Conservation (phyloP, 176 grass and related monocot genomes). For the Ampelocalamus luodianensis region DNA sequence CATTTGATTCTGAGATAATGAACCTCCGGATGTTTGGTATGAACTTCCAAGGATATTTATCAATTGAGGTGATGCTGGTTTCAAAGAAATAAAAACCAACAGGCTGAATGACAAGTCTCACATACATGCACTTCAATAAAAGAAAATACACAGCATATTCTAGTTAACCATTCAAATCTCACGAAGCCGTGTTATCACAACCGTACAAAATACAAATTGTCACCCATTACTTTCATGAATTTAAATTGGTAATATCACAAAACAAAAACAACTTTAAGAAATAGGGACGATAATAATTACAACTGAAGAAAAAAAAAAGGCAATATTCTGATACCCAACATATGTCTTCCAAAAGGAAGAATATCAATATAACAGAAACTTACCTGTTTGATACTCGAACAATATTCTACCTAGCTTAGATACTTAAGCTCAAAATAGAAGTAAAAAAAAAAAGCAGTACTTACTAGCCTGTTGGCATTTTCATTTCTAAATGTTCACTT, state of each 20-base stretch:
- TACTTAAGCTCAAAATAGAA: conserved; percentile 7
- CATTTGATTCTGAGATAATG: conserved; percentile 70
- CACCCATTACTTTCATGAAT: conserved; percentile 11
- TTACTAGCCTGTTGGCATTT: not conserved
- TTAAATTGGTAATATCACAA: conserved; percentile 11
- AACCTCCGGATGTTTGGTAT: conserved; percentile 67
- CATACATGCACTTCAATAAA: conserved; percentile 10
- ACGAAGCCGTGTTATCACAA: not conserved
- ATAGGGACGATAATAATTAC: not conserved
- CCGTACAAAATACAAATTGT: conserved; percentile 31
- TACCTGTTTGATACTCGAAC: not conserved
- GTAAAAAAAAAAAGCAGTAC: not conserved
- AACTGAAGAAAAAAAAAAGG: not conserved
- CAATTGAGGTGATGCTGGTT: conserved; percentile 63
- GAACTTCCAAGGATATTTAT: conserved; percentile 88
- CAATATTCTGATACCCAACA: not conserved
- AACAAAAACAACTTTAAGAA: not conserved
- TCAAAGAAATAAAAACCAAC: conserved; percentile 17
- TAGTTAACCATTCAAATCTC: conserved; percentile 17
- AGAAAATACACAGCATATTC: not conserved
- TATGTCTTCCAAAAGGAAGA: conserved; percentile 1
- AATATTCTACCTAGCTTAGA: not conserved
- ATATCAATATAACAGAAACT: conserved; percentile 12
- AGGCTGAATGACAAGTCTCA: conserved; percentile 23
- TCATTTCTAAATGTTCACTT: not conserved